Percentiles rank a stretch among this genome's conserved stretches.
Conservation (phyloP, 2,329 filamentous ascomycete genomes). For the Pezizomycotina sp. region DNA sequence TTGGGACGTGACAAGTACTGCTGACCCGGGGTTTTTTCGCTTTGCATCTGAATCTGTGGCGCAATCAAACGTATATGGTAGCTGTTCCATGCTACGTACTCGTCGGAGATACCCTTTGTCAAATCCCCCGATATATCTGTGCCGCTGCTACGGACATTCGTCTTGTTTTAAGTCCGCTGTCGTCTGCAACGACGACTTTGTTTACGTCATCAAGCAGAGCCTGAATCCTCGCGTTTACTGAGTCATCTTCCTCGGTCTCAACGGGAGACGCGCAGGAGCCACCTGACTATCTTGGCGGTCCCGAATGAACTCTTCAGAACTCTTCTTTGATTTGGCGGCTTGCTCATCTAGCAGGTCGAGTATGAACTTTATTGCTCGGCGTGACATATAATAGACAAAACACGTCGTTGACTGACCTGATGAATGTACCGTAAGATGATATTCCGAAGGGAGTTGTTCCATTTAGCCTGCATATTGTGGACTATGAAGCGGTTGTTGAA, state of each 20-base stretch:
- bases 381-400: constrained; percentile 94
- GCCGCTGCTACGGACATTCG: constrained; percentile 26
- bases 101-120: constrained; percentile 61
- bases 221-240: constrained; percentile 32
- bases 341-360: constrained; percentile 85
- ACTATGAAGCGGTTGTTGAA: constrained; percentile 98
- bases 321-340: constrained; percentile 20
- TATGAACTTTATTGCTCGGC: constrained; percentile 92
- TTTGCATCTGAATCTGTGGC: constrained; percentile 93
- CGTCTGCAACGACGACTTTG: constrained; percentile 61
- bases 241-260: constrained; percentile 21
- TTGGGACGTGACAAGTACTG: constrained; percentile 91
- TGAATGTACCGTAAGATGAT: constrained; percentile 95
- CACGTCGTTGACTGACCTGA: constrained; percentile 91
- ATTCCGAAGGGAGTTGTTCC: constrained; percentile 91
- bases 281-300: constrained; percentile 20
- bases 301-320: constrained; percentile 10
- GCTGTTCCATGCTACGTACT: constrained; percentile 79
- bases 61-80: constrained; percentile 92
- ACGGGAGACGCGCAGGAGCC: constrained; percentile 13
- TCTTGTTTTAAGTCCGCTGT: constrained; percentile 29
- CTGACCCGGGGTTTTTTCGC: constrained; percentile 95
- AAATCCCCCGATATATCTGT: constrained; percentile 43
- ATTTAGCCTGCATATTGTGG: constrained; percentile 93
- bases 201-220: constrained; percentile 72